A percentile compares a stretch with the other conserved stretches of the same genome.
Evolutionary conservation across 1,284 basidiomycete species (phyloP).

Genomic region (Coniferiporia weirii): DNA sequence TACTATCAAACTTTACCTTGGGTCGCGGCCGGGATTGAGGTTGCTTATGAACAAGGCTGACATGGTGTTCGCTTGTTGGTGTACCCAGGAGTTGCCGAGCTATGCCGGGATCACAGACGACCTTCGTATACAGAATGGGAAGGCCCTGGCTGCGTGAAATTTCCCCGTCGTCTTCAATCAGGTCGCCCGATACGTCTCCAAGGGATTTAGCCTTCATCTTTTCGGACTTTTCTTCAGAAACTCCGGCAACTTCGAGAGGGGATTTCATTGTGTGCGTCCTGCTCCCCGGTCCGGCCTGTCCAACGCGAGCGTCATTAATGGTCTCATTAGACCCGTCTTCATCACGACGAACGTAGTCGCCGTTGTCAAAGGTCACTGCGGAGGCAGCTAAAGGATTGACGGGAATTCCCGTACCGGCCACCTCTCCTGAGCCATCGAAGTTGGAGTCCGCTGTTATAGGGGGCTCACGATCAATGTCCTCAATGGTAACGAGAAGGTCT

Average conservation of each 20-base stretch:
- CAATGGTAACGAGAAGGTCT: conserved; percentile 1
- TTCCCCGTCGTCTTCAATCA: conserved; percentile 23
- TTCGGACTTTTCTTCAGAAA: background rate
- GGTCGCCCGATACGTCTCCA: conserved; percentile 24
- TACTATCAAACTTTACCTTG: conserved; percentile 14
- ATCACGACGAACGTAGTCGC: background rate
- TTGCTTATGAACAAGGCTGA: background rate
- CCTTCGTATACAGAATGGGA: background rate
- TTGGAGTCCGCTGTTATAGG: background rate
- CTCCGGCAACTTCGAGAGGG: background rate
- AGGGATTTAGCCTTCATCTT: conserved; percentile 15
- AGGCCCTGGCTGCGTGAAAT: background rate
- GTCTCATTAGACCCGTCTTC: background rate
- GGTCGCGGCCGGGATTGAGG: background rate
- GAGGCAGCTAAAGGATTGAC: background rate
- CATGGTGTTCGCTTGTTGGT: background rate
- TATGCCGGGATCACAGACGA: background rate
- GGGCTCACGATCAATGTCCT: background rate
- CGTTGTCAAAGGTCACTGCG: background rate
- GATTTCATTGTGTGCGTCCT: background rate
- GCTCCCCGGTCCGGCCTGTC: background rate
- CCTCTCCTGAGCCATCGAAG: background rate
- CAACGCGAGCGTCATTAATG: background rate
- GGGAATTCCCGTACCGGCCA: background rate
- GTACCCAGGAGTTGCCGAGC: background rate